Conservation (phyloP, 2,329 filamentous ascomycete species). For the Colletotrichum sp. region DNA sequence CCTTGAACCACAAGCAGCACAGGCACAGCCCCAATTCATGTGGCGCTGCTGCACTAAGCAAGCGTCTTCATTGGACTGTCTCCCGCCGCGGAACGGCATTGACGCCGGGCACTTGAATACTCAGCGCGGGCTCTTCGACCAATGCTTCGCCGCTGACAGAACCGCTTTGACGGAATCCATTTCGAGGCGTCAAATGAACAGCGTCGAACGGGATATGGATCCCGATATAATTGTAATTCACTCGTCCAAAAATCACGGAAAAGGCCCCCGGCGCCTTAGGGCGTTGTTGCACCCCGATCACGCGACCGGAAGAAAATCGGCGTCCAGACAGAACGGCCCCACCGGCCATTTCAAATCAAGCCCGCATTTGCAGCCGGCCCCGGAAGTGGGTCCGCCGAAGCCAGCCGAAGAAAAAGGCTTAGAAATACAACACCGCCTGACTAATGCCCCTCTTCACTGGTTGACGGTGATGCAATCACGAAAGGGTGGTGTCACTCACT, state of each 20-base stretch:
- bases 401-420: background rate
- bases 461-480: conserved; percentile 2
- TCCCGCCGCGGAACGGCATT: background rate
- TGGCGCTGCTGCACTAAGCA: background rate
- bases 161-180: background rate
- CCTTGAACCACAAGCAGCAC: background rate
- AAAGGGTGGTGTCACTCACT: background rate
- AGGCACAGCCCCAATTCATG: too few species aligned
- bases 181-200: background rate
- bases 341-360: conserved; percentile 4
- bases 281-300: background rate
- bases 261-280: background rate
- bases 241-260: background rate
- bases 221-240: background rate
- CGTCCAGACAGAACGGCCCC: background rate
- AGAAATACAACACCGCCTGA: conserved; percentile 9
- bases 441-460: background rate
- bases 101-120: background rate
- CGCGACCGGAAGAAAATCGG: background rate
- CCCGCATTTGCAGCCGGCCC: background rate
- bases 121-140: background rate
- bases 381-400: background rate
- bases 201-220: background rate
- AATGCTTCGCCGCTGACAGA: background rate
- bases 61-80: background rate